Conservation (phyloP, 108 stramenopile genomes). For the Skeletonema tropicum region DNA sequence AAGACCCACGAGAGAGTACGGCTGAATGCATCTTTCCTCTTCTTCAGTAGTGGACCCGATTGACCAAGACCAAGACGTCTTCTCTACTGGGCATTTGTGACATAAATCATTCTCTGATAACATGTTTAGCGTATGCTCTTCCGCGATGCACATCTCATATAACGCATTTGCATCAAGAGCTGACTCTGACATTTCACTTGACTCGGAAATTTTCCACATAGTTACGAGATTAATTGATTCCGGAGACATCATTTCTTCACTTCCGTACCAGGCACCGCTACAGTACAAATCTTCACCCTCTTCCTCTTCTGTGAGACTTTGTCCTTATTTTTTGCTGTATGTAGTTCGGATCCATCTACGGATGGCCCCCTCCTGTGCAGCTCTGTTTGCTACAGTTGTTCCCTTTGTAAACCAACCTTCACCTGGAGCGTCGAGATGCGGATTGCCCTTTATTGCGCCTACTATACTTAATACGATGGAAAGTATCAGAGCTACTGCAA, state of each 20-base stretch:
- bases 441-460: constrained; percentile 45
- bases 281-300: constrained; percentile 8
- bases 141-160: constrained; percentile 10
- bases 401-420: constrained; percentile 56
- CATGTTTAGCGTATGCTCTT: constrained; percentile 1
- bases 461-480: constrained; percentile 4
- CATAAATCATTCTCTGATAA: constrained; percentile 3
- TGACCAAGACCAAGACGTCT: not conserved
- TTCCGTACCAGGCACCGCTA: constrained; percentile 15
- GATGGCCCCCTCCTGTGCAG: constrained; percentile 38
- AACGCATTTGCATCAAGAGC: constrained; percentile 7
- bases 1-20: constrained; percentile 47
- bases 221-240: not conserved
- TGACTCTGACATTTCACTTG: not conserved
- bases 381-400: constrained; percentile 53
- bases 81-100: constrained; percentile 8
- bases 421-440: constrained; percentile 45
- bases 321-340: constrained; percentile 43
- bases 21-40: constrained; percentile 43
- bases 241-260: not conserved
- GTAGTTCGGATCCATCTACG: constrained; percentile 42
- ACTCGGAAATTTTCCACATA: constrained; percentile 6
- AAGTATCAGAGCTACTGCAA: constrained; percentile 5
- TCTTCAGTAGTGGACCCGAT: not conserved
- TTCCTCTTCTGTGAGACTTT: constrained; percentile 31